Evolutionary conservation across 78 protist genomes (phyloP).

Genomic region (Tieghemostelium lacteum): DNA sequence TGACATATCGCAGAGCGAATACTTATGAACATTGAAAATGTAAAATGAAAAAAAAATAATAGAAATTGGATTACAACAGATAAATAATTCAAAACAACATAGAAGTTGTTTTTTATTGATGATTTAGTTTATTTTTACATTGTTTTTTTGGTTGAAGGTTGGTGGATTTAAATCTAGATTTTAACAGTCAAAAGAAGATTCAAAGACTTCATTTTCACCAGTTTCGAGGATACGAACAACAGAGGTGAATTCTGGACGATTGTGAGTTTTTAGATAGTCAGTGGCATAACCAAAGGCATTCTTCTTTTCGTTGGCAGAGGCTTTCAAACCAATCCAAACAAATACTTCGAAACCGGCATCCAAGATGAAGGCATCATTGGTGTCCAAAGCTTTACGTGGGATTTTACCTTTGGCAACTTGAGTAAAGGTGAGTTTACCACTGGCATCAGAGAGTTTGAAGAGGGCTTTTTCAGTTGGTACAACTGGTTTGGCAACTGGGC

Average conservation of each 20-base stretch:
- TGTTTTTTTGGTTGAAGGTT: too few relatives aligned
- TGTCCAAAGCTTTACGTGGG: neutral
- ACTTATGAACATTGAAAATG: too few relatives aligned
- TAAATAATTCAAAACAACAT: too few relatives aligned
- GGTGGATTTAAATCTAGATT: too few relatives aligned
- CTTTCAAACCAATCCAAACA: slow-evolving; percentile 70
- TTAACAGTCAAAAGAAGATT: slow-evolving; percentile 8
- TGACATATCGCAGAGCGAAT: too few relatives aligned
- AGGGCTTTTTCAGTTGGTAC: slow-evolving; percentile 16
- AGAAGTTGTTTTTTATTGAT: too few relatives aligned
- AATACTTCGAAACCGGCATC: slow-evolving; percentile 74
- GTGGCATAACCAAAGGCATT: slow-evolving; percentile 29
- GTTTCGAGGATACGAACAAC: slow-evolving; percentile 45
- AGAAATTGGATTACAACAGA: too few relatives aligned
- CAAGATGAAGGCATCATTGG: slow-evolving; percentile 78
- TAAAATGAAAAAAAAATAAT: too few relatives aligned
- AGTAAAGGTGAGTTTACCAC: slow-evolving; percentile 17
- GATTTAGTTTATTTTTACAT: too few relatives aligned
- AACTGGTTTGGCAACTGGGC: neutral
- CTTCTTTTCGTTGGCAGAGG: slow-evolving; percentile 32
- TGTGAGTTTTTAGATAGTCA: slow-evolving; percentile 14
- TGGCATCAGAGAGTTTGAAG: slow-evolving; percentile 47
- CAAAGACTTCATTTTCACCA: slow-evolving; percentile 34
- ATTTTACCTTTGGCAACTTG: slow-evolving; percentile 47
- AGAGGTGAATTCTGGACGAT: neutral